Percentiles rank a stretch among this genome's conserved stretches.
These are phyloP conservation scores for Russula dissimulans DNA, from an alignment of 768 basidiomycete genomes.

Conservation along the genomic window DNA sequence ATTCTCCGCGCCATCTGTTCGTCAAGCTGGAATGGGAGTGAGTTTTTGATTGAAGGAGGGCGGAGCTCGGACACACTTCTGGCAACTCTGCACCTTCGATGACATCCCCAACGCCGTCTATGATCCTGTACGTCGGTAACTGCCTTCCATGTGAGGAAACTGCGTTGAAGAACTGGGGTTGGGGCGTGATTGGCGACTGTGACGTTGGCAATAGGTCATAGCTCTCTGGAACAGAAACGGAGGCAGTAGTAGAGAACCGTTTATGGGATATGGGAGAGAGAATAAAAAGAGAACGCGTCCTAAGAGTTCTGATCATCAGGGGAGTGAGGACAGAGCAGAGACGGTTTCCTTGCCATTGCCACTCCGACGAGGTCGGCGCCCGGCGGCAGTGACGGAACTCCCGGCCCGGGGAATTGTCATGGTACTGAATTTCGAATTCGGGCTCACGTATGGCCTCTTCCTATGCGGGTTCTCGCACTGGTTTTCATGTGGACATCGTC, in stretches of 20 bases:
- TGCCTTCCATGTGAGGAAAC: conserved; percentile 48
- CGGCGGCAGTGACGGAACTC: not conserved
- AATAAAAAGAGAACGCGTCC: not conserved
- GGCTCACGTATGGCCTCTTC: not conserved
- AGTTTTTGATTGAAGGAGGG: not conserved
- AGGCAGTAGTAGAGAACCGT: conserved; percentile 18
- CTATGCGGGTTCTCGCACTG: not conserved
- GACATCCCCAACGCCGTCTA: conserved; percentile 71
- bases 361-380: too few relatives aligned
- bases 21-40: conserved; percentile 42
- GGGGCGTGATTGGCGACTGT: conserved; percentile 55
- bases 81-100: conserved; percentile 68
- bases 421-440: not conserved
- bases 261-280: conserved; percentile 6
- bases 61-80: conserved; percentile 40
- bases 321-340: conserved; percentile 12
- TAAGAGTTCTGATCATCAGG: conserved; percentile 18
- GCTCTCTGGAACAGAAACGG: conserved; percentile 18
- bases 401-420: not conserved
- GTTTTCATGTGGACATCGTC: not conserved
- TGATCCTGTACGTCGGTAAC: conserved; percentile 80
- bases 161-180: conserved; percentile 73
- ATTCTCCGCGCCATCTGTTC: conserved; percentile 56
- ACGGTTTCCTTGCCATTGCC: too few relatives aligned
- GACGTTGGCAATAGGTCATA: conserved; percentile 35